phyloP scores from a whole-genome alignment of 2,329 filamentous ascomycete species.

The Monosporascus sp. region DNA sequence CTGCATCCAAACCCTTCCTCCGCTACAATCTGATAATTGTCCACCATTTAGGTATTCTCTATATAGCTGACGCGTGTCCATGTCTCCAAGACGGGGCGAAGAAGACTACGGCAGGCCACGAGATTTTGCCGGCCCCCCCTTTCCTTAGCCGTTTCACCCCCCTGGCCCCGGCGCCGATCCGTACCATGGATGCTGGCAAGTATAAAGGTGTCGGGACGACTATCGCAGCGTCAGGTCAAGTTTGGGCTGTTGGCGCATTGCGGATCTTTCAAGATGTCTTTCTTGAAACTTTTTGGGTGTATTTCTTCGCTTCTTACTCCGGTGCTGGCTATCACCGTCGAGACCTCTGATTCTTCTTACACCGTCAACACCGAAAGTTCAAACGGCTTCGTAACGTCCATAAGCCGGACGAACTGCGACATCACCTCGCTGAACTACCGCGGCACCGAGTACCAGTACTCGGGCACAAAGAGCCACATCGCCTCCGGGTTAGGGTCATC shows the following conservation, averaged over 20 bases:
- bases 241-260: neutral
- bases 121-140: neutral
- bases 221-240: neutral
- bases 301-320: constrained; percentile 18
- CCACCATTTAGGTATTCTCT: neutral
- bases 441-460: constrained; percentile 45
- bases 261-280: constrained; percentile 11
- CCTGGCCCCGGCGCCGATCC: neutral
- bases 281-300: constrained; percentile 7
- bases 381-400: constrained; percentile 22
- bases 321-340: constrained; percentile 21
- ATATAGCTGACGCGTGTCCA: too few species aligned
- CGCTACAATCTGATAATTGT: neutral
- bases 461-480: constrained; percentile 43
- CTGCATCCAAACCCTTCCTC: neutral
- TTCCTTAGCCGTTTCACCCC: neutral
- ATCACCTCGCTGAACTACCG: constrained; percentile 48
- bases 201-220: neutral
- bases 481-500: constrained; percentile 43
- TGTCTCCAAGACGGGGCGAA: too few species aligned
- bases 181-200: neutral
- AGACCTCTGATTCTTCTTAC: constrained; percentile 14
- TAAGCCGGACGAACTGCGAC: constrained; percentile 39
- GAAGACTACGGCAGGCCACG: neutral
- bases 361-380: constrained; percentile 21